Conservation (phyloP, 179 eudicot species). For the Spinacia oleracea region DNA sequence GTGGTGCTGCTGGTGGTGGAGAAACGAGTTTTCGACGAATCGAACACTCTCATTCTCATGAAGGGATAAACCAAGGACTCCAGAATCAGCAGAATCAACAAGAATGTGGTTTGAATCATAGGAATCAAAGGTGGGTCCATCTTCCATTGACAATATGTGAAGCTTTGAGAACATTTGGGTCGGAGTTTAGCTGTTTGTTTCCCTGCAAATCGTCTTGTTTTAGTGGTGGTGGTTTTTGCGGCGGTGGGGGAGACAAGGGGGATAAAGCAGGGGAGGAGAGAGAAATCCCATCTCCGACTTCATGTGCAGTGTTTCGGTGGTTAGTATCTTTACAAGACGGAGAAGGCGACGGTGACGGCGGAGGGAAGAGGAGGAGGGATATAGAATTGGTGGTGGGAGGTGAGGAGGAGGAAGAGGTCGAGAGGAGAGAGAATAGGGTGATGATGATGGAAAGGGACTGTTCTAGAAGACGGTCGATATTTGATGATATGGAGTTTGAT, state of each 20-base stretch:
- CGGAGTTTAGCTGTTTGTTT: slow-evolving; percentile 71
- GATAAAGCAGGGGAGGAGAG: slow-evolving; percentile 16
- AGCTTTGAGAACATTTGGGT: slow-evolving; percentile 56
- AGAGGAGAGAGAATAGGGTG: slow-evolving; percentile 28
- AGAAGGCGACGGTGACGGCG: slow-evolving; percentile 47
- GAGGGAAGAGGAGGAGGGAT: slow-evolving; percentile 41
- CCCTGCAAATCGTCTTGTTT: slow-evolving; percentile 67
- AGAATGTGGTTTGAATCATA: slow-evolving; percentile 37
- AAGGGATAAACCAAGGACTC: slow-evolving; percentile 9
- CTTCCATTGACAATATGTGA: slow-evolving; percentile 72
- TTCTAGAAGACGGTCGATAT: slow-evolving; percentile 54
- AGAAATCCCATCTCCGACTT: background rate
- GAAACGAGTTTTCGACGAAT: slow-evolving; percentile 55
- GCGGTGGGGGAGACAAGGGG: background rate
- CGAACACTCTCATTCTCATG: slow-evolving; percentile 29
- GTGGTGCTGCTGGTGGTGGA: slow-evolving; percentile 16
- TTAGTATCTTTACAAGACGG: slow-evolving; percentile 54
- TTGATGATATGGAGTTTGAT: slow-evolving; percentile 62
- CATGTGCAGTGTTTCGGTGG: slow-evolving; percentile 68
- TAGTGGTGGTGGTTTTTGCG: slow-evolving; percentile 19
- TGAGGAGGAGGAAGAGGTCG: slow-evolving; percentile 28
- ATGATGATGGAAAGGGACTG: slow-evolving; percentile 31
- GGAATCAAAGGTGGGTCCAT: slow-evolving; percentile 81
- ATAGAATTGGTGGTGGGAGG: slow-evolving; percentile 63
- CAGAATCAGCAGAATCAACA: slow-evolving; percentile 18